Base-by-base conservation (phyloP, 805 yeast species). In the Hanseniaspora pseudoguilliermondii region DNA sequence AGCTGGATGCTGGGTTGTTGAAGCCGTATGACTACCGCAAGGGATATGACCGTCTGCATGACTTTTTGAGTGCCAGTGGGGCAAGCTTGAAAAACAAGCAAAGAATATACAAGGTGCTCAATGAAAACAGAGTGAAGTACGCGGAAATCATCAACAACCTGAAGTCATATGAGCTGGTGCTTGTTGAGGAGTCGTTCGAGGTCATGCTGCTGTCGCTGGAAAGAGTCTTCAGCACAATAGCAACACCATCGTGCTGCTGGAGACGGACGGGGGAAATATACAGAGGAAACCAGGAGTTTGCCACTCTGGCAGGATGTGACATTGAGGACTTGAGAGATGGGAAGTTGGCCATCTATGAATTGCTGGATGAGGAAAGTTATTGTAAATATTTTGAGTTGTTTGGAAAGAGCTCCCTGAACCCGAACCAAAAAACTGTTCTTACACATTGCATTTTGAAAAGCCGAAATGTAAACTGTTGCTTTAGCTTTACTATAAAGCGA, bases 351-450 rank as follows among this genome's bases (percentile, higher is more conserved):
- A 87, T 91, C 47, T 90, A 90, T 69, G 97, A 91, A 70, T 71
- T 91, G 59, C 85, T 91, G 96, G 83, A 89, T 50, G 97, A 90
- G 67, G 96, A 90, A 62, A 85, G 95, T 64, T 95, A 96, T 29
- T 97, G 91, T 20, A 90, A 88, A 63, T 91, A 88, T 66, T 91
- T 97, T 97, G 97, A 91, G 64, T 90, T 90, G 66, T 91, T 90
- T 64, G 96, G 96, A 2, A 89, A 95, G 3, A 86, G 90, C 64
- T 97, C 97, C 5, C 90, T 91, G 70, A 97, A 91, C 64, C 85
- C 90, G 61, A 91, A 93, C 1, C 97, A 90, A 64, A 91, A 91
- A 65, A 96, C 97, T 0, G 96, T 91, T 4, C 70, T 91, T 62
- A 90, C 96, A 0, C 84, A 95, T 67, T 91, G 97, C 70, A 87